phyloP scores from a whole-genome alignment of 2,329 filamentous ascomycete species.

The Trichoderma cornu-damae region DNA sequence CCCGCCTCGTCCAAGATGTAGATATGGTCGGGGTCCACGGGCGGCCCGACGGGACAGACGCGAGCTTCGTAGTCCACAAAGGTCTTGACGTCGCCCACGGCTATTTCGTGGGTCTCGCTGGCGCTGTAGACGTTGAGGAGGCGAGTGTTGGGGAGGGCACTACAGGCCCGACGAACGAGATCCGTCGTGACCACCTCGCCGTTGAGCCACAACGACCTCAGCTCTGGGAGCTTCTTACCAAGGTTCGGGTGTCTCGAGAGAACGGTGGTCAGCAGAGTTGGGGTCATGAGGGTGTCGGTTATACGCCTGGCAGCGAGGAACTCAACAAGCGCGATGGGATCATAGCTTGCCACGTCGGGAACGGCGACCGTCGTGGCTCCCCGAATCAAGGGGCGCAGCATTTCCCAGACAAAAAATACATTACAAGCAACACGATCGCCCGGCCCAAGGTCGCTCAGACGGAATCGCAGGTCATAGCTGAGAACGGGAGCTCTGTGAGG shows the following conservation, averaged over 20 bases:
- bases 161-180: slow-evolving; percentile 62
- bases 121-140: slow-evolving; percentile 78
- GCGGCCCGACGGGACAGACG: slow-evolving; percentile 70
- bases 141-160: slow-evolving; percentile 62
- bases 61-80: slow-evolving; percentile 59
- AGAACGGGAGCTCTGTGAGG: slow-evolving; percentile 67
- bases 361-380: slow-evolving; percentile 72
- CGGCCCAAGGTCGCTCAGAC: slow-evolving; percentile 60
- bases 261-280: slow-evolving; percentile 69
- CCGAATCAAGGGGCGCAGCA: slow-evolving; percentile 67
- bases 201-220: slow-evolving; percentile 73
- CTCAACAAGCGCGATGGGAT: slow-evolving; percentile 68
- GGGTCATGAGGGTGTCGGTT: slow-evolving; percentile 80
- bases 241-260: slow-evolving; percentile 65
- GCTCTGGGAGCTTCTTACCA: slow-evolving; percentile 55
- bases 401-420: slow-evolving; percentile 85
- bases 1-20: slow-evolving; percentile 69
- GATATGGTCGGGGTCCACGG: slow-evolving; percentile 60
- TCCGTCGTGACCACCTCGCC: slow-evolving; percentile 79
- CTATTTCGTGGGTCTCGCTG: slow-evolving; percentile 76
- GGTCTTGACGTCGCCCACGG: slow-evolving; percentile 66
- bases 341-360: slow-evolving; percentile 71
- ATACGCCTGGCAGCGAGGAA: slow-evolving; percentile 60
- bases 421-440: slow-evolving; percentile 81
- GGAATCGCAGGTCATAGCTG: slow-evolving; percentile 70